These are phyloP conservation scores for Yamadazyma triangularis DNA, from an alignment of 1,139 yeast genomes.

Conservation along the genomic window DNA sequence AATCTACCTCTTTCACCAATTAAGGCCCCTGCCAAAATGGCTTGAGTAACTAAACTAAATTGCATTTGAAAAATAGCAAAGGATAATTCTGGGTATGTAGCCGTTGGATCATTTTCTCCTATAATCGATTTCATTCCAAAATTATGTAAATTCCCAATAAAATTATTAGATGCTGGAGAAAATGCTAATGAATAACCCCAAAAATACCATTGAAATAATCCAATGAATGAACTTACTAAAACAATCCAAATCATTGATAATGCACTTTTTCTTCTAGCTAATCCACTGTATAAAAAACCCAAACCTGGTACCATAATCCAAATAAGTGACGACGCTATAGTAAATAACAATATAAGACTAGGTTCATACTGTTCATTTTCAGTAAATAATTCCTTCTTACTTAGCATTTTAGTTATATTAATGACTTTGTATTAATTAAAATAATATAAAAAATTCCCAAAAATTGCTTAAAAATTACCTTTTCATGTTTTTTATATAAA, in stretches of 20 bases:
- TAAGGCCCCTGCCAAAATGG: conserved; percentile 90
- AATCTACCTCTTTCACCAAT: conserved; percentile 88
- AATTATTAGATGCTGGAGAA: conserved; percentile 70
- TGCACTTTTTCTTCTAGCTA: conserved; percentile 89
- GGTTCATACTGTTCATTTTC: conserved; percentile 42
- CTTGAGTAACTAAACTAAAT: conserved; percentile 85
- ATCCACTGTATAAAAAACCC: conserved; percentile 88
- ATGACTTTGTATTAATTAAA: too few relatives aligned
- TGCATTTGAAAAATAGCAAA: conserved; percentile 87
- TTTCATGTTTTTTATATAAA: too few relatives aligned
- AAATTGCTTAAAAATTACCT: too few relatives aligned
- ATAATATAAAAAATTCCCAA: too few relatives aligned
- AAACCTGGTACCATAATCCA: conserved; percentile 94
- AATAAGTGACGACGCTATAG: conserved; percentile 68
- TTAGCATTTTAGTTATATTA: conserved; percentile 5
- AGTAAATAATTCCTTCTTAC: conserved; percentile 29
- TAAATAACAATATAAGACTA: conserved; percentile 39
- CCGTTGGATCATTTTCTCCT: conserved; percentile 41
- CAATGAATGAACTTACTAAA: conserved; percentile 72
- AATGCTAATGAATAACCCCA: conserved; percentile 97
- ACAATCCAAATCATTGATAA: conserved; percentile 83
- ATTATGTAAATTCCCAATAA: conserved; percentile 78
- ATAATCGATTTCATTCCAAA: conserved; percentile 77
- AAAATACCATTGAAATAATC: conserved; percentile 89
- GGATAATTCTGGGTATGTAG: conserved; percentile 72